phyloP scores from a whole-genome alignment of 331 rosid genomes.

The Quercus phellos region DNA sequence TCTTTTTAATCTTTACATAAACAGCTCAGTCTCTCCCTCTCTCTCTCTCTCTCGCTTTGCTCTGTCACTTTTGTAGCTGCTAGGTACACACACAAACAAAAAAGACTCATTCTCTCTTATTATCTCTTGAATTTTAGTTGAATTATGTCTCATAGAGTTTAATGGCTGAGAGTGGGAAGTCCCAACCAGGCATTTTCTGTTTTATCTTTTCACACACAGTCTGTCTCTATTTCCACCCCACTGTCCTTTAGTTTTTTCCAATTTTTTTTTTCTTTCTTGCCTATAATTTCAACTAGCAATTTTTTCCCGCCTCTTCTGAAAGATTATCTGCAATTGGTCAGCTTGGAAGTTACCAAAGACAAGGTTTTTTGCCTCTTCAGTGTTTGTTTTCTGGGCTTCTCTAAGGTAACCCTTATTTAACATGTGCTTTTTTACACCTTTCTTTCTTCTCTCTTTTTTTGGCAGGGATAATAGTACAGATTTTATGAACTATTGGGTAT shows the following conservation, averaged over 20 bases:
- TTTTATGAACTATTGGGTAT: neutral
- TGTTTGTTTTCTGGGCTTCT: slow-evolving; percentile 9
- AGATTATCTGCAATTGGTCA: slow-evolving; percentile 3
- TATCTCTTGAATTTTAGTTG: neutral
- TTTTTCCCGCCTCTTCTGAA: neutral
- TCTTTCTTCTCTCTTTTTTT: neutral
- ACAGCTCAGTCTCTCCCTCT: neutral
- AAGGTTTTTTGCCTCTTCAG: slow-evolving; percentile 17
- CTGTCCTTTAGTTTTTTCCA: neutral
- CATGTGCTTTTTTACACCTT: neutral
- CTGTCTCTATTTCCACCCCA: slow-evolving; percentile 8
- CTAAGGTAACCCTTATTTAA: slow-evolving; percentile 28
- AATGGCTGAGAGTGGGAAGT: slow-evolving; percentile 13
- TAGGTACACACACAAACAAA: neutral
- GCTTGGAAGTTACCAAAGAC: slow-evolving; percentile 7
- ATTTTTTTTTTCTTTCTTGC: neutral
- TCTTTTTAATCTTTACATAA: neutral
- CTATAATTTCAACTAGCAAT: neutral
- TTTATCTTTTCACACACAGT: neutral
- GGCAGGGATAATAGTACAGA: neutral
- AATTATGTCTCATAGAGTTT: slow-evolving; percentile 11
- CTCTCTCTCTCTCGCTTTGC: neutral
- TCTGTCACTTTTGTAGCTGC: neutral
- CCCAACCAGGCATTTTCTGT: slow-evolving; percentile 4
- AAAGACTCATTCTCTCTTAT: neutral